Evolutionary conservation across 2,329 filamentous ascomycete genomes (phyloP), one percentile per base, ranked within the genome.

Genomic region (Tolypocladium nubicola): DNA sequence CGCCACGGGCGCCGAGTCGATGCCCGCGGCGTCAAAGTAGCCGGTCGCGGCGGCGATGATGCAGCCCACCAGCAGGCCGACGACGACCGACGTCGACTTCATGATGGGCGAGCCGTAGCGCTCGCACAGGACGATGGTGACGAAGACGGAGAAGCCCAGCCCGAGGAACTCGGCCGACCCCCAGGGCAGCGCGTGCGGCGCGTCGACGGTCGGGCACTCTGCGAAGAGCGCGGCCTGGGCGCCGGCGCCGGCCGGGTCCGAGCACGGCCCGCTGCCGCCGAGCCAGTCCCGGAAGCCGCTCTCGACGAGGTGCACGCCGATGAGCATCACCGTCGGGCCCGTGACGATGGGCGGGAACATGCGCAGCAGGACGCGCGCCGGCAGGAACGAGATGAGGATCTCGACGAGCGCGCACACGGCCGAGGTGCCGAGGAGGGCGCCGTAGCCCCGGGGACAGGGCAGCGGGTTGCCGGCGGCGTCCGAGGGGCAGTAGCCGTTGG

Each of bases 51-150:
- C 89, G 13, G 87, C 88, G 60, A 94, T 88, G 65, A 91, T 87
- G 71, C 89, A 92, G 52, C 89, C 89, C 1, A 86, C 68, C 0
- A 90, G 78, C 6, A 92, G 77, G 16, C 89, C 89, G 57, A 90
- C 77, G 47, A 92, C 83, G 38, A 93, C 88, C 37, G 86, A 85
- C 9, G 84, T 87, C 2, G 85, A 89, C 68, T 92, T 92, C 87
- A 94, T 92, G 62, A 94, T 87, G 0, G 90, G 89, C 0, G 88
- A 81, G 1, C 90, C 90, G 64, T 92, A 91, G 13, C 88, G 82
- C 70, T 94, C 89, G 68, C 87, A 89, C 14, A 93, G 68, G 59
- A 94, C 86, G 66, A 94, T 93, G 35, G 86, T 88, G 50, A 87
- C 63, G 67, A 93, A 93, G 40, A 92, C 89, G 50, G 84, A 84